A percentile compares a stretch with the other conserved stretches of the same genome.
Conservation (phyloP, 1,284 basidiomycete genomes). For the Ceratobasidium sp. region DNA sequence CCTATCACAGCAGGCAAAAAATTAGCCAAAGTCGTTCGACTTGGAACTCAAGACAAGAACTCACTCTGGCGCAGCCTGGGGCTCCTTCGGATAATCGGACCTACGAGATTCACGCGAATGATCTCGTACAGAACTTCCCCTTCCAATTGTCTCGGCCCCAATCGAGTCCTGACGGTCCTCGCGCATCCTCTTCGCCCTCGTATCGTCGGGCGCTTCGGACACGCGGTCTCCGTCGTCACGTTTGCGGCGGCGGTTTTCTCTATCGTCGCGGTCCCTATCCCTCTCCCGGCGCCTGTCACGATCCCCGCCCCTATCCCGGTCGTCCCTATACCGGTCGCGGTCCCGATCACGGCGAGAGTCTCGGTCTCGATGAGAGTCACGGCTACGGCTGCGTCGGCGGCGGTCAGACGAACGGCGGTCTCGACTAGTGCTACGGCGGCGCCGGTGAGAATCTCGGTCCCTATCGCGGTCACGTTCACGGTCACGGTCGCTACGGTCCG, state of each 20-base stretch:
- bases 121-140: slow-evolving; percentile 54
- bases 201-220: slow-evolving; percentile 55
- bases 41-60: slow-evolving; percentile 36
- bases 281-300: slow-evolving; percentile 62
- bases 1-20: no score
- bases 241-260: slow-evolving; percentile 71
- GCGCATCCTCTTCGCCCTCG: slow-evolving; percentile 45
- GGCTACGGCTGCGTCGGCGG: slow-evolving; percentile 46
- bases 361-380: slow-evolving; percentile 46
- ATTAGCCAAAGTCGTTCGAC: background rate
- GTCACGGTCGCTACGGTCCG: slow-evolving; percentile 63
- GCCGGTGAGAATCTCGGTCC: slow-evolving; percentile 58
- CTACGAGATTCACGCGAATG: slow-evolving; percentile 43
- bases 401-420: slow-evolving; percentile 48
- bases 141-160: slow-evolving; percentile 51
- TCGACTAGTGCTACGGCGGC: slow-evolving; percentile 55
- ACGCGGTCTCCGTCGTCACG: slow-evolving; percentile 62
- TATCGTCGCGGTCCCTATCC: slow-evolving; percentile 60
- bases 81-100: slow-evolving; percentile 58
- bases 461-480: slow-evolving; percentile 60
- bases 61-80: slow-evolving; percentile 58
- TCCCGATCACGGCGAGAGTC: slow-evolving; percentile 48
- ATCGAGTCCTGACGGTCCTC: slow-evolving; percentile 40
- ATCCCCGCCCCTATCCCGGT: slow-evolving; percentile 50
- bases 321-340: slow-evolving; percentile 60